Evolutionary conservation across 2,329 filamentous ascomycete species (phyloP).

Genomic region (Pyrenophora teres): DNA sequence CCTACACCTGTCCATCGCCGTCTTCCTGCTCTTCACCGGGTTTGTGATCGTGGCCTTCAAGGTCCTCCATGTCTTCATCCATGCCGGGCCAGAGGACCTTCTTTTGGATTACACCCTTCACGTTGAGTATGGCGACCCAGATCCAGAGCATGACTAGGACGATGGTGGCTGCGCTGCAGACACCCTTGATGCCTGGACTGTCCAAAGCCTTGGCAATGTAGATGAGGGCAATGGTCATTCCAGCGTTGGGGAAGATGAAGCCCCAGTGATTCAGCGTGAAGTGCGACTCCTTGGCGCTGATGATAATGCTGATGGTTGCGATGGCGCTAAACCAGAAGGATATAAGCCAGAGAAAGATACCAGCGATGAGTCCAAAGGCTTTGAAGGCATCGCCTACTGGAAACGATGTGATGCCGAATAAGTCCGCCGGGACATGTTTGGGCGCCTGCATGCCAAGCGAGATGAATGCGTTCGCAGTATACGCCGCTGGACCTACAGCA

Average conservation of each 20-base stretch:
- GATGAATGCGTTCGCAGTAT: constrained; percentile 33
- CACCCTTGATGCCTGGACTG: constrained; percentile 57
- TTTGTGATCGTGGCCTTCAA: constrained; percentile 20
- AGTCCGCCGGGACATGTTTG: constrained; percentile 39
- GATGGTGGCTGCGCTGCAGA: constrained; percentile 61
- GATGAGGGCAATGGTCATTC: constrained; percentile 61
- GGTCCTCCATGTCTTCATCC: constrained; percentile 60
- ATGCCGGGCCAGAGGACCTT: constrained; percentile 63
- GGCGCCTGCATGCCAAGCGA: constrained; percentile 52
- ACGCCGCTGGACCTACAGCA: constrained; percentile 50
- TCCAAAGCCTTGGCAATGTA: constrained; percentile 59
- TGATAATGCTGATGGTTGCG: constrained; percentile 44
- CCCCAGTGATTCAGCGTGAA: constrained; percentile 55
- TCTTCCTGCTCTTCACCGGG: constrained; percentile 14
- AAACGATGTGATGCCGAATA: constrained; percentile 40
- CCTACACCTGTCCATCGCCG: not conserved
- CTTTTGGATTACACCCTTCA: constrained; percentile 53
- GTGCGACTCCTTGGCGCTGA: constrained; percentile 47
- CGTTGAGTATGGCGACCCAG: constrained; percentile 57
- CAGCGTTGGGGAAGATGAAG: constrained; percentile 67
- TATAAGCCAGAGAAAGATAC: constrained; percentile 55
- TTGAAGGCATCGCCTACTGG: constrained; percentile 47
- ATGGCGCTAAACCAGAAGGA: constrained; percentile 58
- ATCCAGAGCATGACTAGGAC: constrained; percentile 60
- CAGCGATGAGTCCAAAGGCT: constrained; percentile 49